Conservation (phyloP, 2,329 filamentous ascomycete genomes). For the Ophiostoma sp. region DNA sequence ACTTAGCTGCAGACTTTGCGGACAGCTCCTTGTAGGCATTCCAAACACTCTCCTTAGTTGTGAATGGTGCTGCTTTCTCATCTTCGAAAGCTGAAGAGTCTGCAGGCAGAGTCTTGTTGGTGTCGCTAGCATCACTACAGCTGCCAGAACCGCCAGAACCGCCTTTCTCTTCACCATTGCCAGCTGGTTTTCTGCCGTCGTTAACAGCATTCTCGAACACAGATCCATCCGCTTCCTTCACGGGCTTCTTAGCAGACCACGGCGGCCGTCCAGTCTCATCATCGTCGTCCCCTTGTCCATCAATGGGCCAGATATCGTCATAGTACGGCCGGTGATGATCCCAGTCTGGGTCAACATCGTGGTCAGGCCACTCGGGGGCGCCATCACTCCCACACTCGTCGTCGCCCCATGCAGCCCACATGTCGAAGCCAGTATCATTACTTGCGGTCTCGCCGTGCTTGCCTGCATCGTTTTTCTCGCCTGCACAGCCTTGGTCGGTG, state of each 20-base stretch:
- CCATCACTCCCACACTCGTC: background rate
- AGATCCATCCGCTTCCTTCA: background rate
- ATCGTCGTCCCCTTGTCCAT: background rate
- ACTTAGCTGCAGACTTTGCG: background rate
- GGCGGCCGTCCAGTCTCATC: background rate
- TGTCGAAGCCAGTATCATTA: background rate
- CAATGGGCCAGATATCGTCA: background rate
- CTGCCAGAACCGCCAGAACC: background rate
- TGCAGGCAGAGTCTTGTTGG: background rate
- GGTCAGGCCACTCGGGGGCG: background rate
- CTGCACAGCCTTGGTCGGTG: background rate
- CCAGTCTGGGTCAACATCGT: slow-evolving; percentile 14
- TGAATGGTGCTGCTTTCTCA: background rate
- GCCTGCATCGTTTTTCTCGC: background rate
- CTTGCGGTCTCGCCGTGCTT: background rate
- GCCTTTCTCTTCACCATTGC: background rate
- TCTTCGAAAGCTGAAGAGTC: background rate
- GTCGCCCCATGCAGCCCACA: slow-evolving; percentile 16
- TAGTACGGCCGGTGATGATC: slow-evolving; percentile 8
- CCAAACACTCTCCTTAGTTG: background rate
- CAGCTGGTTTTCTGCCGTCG: background rate
- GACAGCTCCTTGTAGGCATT: background rate
- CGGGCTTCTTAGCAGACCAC: background rate
- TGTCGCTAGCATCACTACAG: background rate
- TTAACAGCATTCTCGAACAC: background rate